Evolutionary conservation across 1,284 basidiomycete genomes (phyloP).

Genomic region (Tilletia indica): DNA sequence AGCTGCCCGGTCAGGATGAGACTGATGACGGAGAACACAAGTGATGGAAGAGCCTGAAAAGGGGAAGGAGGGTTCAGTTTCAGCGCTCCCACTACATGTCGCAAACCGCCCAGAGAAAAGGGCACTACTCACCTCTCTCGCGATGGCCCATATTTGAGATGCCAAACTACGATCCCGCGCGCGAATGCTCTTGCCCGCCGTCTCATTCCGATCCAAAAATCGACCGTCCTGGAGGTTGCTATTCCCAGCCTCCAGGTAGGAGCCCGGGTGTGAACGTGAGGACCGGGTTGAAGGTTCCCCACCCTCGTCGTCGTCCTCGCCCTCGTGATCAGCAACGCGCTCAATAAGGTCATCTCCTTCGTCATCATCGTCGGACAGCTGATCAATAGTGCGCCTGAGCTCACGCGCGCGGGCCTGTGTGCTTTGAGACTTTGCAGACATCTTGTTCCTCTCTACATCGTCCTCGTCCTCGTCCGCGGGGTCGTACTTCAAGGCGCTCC

Average conservation of each 20-base stretch:
- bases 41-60: conserved; percentile 58
- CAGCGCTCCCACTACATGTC: too few species aligned
- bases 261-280: not conserved
- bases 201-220: conserved; percentile 35
- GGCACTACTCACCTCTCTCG: conserved; percentile 30
- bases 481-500: not conserved
- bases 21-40: conserved; percentile 58
- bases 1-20: conserved; percentile 84
- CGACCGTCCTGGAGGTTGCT: conserved; percentile 24
- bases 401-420: conserved; percentile 5
- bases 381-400: conserved; percentile 12
- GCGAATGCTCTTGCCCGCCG: conserved; percentile 25
- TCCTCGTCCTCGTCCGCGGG: not conserved
- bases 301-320: not conserved
- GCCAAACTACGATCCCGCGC: conserved; percentile 25
- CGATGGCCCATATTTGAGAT: conserved; percentile 41
- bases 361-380: conserved; percentile 9
- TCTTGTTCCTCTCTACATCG: not conserved
- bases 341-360: not conserved
- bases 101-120: not conserved
- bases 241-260: not conserved
- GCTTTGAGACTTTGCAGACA: not conserved
- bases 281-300: not conserved
- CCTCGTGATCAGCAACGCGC: not conserved
- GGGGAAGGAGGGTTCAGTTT: too few species aligned